Percentiles rank a stretch among this genome's conserved stretches.
Conservation (phyloP, 2,329 filamentous ascomycete genomes). For the Aspergillus viridinutans region DNA sequence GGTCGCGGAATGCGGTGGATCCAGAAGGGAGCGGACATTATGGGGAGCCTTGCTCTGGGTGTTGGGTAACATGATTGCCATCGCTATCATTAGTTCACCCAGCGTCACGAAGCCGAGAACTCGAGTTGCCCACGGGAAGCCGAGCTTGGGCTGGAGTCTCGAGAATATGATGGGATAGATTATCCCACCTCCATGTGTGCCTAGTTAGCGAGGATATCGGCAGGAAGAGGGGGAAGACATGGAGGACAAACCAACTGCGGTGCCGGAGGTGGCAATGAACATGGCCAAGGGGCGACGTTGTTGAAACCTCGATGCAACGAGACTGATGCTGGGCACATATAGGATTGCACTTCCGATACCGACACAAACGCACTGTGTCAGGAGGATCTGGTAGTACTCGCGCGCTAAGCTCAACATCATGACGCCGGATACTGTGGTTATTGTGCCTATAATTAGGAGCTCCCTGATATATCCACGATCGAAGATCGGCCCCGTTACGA, state of each 20-base stretch:
- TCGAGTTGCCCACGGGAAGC: not conserved
- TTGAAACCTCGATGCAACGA: conserved; percentile 2
- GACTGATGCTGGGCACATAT: conserved; percentile 3
- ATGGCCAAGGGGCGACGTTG: not conserved
- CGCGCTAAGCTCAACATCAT: conserved; percentile 2
- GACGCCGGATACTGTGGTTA: conserved; percentile 1
- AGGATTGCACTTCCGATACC: conserved; percentile 2
- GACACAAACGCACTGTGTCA: conserved; percentile 1
- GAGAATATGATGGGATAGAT: not conserved
- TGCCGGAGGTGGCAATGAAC: conserved; percentile 1
- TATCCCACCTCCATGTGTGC: not conserved
- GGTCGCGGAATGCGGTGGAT: conserved; percentile 2
- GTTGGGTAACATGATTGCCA: conserved; percentile 1
- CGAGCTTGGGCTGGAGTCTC: not conserved
- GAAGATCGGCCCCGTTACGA: conserved; percentile 2
- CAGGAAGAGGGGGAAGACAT: not conserved
- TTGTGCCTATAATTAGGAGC: conserved; percentile 1
- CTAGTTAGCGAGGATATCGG: not conserved
- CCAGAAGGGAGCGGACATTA: not conserved
- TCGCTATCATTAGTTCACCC: not conserved
- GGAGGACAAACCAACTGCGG: conserved; percentile 2
- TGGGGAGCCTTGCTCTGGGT: not conserved
- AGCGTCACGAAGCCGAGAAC: not conserved
- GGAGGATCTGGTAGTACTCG: not conserved
- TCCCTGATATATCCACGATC: conserved; percentile 3